phyloP scores from a whole-genome alignment of 495 filamentous ascomycete genomes.

The Poronia punctata region DNA sequence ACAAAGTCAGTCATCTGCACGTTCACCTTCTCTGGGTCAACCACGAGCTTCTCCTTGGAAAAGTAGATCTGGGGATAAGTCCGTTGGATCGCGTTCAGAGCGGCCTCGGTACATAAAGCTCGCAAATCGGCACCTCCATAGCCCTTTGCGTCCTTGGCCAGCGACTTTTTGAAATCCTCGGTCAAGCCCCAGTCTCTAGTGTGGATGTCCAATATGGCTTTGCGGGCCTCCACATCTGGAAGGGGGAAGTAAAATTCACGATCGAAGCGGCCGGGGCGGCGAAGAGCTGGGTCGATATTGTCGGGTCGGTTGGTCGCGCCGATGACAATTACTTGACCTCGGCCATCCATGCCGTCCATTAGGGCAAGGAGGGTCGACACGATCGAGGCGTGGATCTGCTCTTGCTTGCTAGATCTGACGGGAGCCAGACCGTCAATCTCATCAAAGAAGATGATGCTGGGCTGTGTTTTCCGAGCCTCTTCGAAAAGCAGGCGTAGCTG shows the following conservation, averaged over 20 bases:
- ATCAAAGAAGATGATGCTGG: constrained; percentile 99
- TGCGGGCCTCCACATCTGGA: constrained; percentile 69
- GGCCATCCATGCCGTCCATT: constrained; percentile 99
- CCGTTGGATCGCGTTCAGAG: constrained; percentile 93
- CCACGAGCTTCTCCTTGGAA: constrained; percentile 81
- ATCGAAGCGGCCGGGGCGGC: constrained; percentile 91
- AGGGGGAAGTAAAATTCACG: constrained; percentile 97
- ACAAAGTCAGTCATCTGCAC: constrained; percentile 92
- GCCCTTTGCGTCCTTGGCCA: constrained; percentile 86
- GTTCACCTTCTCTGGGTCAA: constrained; percentile 75
- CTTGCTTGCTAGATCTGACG: constrained; percentile 92
- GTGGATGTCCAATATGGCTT: constrained; percentile 88
- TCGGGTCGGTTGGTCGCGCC: constrained; percentile 97
- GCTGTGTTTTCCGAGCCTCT: constrained; percentile 88
- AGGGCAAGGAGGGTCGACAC: constrained; percentile 90
- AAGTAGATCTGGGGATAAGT: constrained; percentile 94
- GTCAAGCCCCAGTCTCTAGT: constrained; percentile 88
- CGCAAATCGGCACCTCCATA: constrained; percentile 94
- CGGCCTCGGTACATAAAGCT: constrained; percentile 94
- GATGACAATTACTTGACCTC: constrained; percentile 96
- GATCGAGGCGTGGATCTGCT: constrained; percentile 97
- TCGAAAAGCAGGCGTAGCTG: constrained; percentile 91
- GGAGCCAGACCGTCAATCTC: constrained; percentile 96
- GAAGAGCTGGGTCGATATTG: constrained; percentile 89
- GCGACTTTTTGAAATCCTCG: constrained; percentile 66